Evolutionary conservation across 1,139 yeast species (phyloP).

Genomic region (Yamadazyma triangularis): DNA sequence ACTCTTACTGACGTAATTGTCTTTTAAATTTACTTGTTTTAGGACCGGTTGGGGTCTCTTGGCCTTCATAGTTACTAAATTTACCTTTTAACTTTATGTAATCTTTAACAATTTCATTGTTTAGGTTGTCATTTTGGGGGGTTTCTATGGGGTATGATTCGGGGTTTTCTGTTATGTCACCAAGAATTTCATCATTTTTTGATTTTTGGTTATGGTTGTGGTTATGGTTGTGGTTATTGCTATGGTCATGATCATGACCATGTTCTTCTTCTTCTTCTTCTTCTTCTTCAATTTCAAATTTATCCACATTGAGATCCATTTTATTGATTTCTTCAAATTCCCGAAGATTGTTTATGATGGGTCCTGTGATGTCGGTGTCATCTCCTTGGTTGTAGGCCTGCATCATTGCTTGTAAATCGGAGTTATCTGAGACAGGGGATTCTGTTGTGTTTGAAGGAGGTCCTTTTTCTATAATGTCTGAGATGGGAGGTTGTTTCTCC

Average conservation of each 20-base stretch:
- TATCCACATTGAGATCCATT: constrained; percentile 27
- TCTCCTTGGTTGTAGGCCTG: constrained; percentile 25
- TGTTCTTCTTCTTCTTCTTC: constrained; percentile 5
- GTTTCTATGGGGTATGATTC: no score
- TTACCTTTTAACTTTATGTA: background rate
- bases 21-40: background rate
- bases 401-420: constrained; percentile 10
- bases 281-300: constrained; percentile 15
- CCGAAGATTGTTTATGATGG: constrained; percentile 48
- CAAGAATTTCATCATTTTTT: constrained; percentile 32
- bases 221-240: constrained; percentile 22
- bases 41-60: background rate
- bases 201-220: constrained; percentile 27
- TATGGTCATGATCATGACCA: constrained; percentile 7
- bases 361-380: constrained; percentile 60
- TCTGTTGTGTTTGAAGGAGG: no score
- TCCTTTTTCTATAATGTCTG: no score
- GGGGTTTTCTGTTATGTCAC: no score
- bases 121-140: background rate
- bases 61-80: background rate
- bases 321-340: constrained; percentile 54
- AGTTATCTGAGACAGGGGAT: background rate
- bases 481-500: no score
- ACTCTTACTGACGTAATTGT: background rate
- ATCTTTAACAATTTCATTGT: background rate